A percentile compares a stretch with the other conserved stretches of the same genome.
Evolutionary conservation across 2,329 filamentous ascomycete species (phyloP).

Genomic region (Mollisia scopiformis): DNA sequence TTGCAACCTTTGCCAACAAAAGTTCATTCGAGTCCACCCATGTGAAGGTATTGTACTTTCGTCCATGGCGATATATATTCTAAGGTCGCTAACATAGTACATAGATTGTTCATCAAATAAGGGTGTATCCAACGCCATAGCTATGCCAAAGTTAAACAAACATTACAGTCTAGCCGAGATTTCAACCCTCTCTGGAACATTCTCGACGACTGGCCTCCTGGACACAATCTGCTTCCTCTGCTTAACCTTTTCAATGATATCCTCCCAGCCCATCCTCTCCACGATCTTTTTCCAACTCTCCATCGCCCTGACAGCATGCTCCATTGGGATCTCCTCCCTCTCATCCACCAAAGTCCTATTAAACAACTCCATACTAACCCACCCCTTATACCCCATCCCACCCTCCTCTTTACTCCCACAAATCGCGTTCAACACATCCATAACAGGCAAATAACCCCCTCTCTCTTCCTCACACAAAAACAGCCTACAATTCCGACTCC

Average conservation of each 20-base stretch:
- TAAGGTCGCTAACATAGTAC: too few relatives aligned
- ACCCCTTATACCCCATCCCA: constrained; percentile 59
- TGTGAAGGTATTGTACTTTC: too few relatives aligned
- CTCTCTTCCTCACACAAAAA: constrained; percentile 51
- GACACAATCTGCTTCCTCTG: background rate
- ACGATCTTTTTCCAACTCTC: constrained; percentile 50
- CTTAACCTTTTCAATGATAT: background rate
- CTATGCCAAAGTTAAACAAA: background rate
- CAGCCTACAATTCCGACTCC: constrained; percentile 75
- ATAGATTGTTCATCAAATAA: too few relatives aligned
- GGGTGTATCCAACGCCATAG: background rate
- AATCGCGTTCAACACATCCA: constrained; percentile 54
- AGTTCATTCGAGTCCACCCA: too few relatives aligned
- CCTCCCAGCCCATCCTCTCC: constrained; percentile 23
- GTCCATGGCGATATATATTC: too few relatives aligned
- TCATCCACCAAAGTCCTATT: constrained; percentile 53
- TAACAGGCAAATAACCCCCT: constrained; percentile 62
- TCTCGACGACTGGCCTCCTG: background rate
- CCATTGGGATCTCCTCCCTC: constrained; percentile 46
- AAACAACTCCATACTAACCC: constrained; percentile 63
- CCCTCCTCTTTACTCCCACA: constrained; percentile 50
- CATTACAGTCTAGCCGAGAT: constrained; percentile 12
- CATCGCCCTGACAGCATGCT: constrained; percentile 55
- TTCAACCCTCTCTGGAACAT: constrained; percentile 2
- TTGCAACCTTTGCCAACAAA: too few relatives aligned